Evolutionary conservation across 345 rosid genomes (phyloP).

Genomic region (Alliaria petiolata): DNA sequence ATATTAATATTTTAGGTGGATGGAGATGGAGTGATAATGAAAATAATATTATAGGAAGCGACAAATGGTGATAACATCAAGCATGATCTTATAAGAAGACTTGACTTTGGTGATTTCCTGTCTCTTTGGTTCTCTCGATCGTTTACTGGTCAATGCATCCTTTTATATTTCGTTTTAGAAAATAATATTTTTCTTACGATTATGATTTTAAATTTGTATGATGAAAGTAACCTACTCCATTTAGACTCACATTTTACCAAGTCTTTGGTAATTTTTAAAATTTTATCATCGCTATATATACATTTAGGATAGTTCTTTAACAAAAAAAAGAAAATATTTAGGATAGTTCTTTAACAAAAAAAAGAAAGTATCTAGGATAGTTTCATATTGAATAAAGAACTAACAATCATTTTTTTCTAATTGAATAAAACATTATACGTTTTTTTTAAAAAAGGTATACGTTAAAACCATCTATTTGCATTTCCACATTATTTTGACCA

Average conservation of each 20-base stretch:
- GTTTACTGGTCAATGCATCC: conserved; percentile 28
- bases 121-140: conserved; percentile 24
- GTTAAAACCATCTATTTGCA: too few species aligned
- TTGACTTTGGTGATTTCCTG: conserved; percentile 27
- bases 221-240: conserved; percentile 2
- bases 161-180: neutral
- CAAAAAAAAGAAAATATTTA: too few species aligned
- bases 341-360: neutral
- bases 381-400: neutral
- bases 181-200: neutral
- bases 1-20: neutral
- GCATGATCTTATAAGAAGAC: conserved; percentile 20
- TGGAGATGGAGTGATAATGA: neutral
- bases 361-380: neutral
- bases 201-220: neutral
- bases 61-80: conserved; percentile 25
- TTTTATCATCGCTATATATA: neutral
- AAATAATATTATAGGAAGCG: neutral
- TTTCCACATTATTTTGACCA: neutral
- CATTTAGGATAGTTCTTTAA: too few species aligned
- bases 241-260: neutral
- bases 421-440: too few species aligned
- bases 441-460: too few species aligned
- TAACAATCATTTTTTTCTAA: neutral
- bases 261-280: neutral